Percentiles rank a stretch among this genome's conserved stretches.
phyloP scores from a whole-genome alignment of 2,329 filamentous ascomycete species.

The Chrysoporthe austroafricana region DNA sequence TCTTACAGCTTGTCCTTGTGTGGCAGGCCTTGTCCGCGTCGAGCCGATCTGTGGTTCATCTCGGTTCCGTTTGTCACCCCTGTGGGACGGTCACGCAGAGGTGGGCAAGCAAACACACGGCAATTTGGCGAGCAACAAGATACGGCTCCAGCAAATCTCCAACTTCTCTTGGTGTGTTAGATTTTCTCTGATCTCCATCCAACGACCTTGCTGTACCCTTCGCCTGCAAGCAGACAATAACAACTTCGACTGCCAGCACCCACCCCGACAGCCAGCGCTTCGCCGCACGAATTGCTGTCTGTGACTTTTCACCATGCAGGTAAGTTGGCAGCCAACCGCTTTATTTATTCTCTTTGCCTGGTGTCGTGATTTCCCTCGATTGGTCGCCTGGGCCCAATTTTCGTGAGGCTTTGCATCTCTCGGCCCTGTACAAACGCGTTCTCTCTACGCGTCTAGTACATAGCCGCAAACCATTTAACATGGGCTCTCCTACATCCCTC shows the following conservation, averaged over 20 bases:
- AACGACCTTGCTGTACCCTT: too few relatives aligned
- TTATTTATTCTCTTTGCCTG: too few relatives aligned
- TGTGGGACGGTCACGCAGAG: not conserved
- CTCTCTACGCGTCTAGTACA: not conserved
- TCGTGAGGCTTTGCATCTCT: not conserved
- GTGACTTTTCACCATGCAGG: constrained; percentile 8
- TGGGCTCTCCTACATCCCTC: not conserved
- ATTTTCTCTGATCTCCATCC: too few relatives aligned
- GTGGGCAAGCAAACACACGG: not conserved
- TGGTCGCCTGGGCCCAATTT: too few relatives aligned
- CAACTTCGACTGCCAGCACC: not conserved
- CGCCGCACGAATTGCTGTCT: not conserved
- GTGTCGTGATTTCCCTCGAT: too few relatives aligned
- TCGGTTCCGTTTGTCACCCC: not conserved
- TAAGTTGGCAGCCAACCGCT: not conserved
- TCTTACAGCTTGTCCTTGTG: not conserved
- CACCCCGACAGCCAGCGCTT: not conserved
- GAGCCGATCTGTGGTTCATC: not conserved
- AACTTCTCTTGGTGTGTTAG: not conserved
- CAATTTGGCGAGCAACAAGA: not conserved
- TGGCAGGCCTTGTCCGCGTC: not conserved
- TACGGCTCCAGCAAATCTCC: not conserved
- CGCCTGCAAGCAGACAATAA: not conserved
- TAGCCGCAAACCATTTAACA: not conserved
- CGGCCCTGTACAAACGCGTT: not conserved